These are phyloP conservation scores for Phyllosticta capitalensis DNA, from an alignment of 2,329 filamentous ascomycete genomes.

Conservation along the genomic window DNA sequence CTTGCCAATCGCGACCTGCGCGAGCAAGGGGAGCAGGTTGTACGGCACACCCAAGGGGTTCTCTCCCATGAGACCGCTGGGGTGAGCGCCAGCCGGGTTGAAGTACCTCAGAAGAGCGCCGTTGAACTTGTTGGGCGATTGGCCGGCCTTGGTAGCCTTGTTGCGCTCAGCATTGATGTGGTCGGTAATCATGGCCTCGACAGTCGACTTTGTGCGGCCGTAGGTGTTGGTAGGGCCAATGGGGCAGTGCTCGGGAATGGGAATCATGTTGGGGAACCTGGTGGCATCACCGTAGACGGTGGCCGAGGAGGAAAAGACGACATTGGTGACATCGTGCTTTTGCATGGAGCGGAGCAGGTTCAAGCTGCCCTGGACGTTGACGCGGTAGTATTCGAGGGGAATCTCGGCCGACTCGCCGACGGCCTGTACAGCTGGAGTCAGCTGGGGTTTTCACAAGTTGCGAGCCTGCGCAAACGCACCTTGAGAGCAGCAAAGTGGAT, in stretches of 20 bases:
- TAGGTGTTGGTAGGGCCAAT: slow-evolving; percentile 96
- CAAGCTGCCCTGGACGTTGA: slow-evolving; percentile 92
- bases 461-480: slow-evolving; percentile 40
- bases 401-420: slow-evolving; percentile 92
- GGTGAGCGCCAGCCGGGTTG: slow-evolving; percentile 92
- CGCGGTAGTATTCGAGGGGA: slow-evolving; percentile 93
- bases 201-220: slow-evolving; percentile 88
- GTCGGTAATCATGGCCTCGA: slow-evolving; percentile 88
- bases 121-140: slow-evolving; percentile 67
- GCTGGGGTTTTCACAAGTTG: slow-evolving; percentile 5
- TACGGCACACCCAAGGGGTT: slow-evolving; percentile 92
- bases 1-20: slow-evolving; percentile 92
- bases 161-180: slow-evolving; percentile 78
- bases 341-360: slow-evolving; percentile 79
- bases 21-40: slow-evolving; percentile 88
- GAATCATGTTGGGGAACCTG: slow-evolving; percentile 94
- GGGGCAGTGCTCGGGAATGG: slow-evolving; percentile 93
- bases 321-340: slow-evolving; percentile 84
- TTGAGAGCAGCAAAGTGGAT: slow-evolving; percentile 98
- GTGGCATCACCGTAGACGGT: slow-evolving; percentile 98
- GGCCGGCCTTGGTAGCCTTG: slow-evolving; percentile 70
- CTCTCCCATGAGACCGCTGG: slow-evolving; percentile 94
- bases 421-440: slow-evolving; percentile 48
- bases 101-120: slow-evolving; percentile 91
- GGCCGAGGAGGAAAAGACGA: slow-evolving; percentile 96